These are phyloP conservation scores for Pterulicium gracile DNA, from an alignment of 1,284 basidiomycete genomes.

Conservation along the genomic window DNA sequence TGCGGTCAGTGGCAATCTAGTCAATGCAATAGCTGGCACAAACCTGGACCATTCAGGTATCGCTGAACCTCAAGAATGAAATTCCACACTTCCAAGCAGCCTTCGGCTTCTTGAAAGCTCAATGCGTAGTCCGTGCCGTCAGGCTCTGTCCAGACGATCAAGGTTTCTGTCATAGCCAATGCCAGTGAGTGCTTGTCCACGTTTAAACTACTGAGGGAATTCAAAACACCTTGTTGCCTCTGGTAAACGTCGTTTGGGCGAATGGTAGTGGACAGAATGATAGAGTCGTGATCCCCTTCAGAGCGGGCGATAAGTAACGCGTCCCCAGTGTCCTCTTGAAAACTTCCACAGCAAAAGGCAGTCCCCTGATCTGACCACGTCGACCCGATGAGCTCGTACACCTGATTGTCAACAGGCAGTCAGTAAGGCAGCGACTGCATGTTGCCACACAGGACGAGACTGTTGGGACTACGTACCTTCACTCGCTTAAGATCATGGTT, in stretches of 20 bases:
- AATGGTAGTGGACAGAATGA: constrained; percentile 67
- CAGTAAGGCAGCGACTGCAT: constrained; percentile 12
- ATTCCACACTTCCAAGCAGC: constrained; percentile 95
- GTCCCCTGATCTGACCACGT: constrained; percentile 92
- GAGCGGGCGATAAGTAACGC: constrained; percentile 80
- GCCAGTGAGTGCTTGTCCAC: constrained; percentile 2
- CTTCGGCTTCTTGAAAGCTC: constrained; percentile 94
- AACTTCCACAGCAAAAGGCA: constrained; percentile 85
- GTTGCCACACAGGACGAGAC: constrained; percentile 6
- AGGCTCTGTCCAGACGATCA: constrained; percentile 98
- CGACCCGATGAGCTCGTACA: constrained; percentile 84
- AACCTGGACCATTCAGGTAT: constrained; percentile 60
- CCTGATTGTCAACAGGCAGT: constrained; percentile 53
- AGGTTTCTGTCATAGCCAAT: constrained; percentile 55
- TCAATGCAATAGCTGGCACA: constrained; percentile 14
- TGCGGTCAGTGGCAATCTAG: constrained; percentile 10
- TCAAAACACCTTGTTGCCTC: constrained; percentile 74
- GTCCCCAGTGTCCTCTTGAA: constrained; percentile 67
- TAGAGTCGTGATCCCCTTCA: constrained; percentile 59
- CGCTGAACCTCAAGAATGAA: constrained; percentile 94
- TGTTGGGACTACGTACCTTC: constrained; percentile 24
- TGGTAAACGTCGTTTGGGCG: constrained; percentile 83
- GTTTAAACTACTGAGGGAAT: constrained; percentile 8
- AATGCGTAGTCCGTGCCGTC: constrained; percentile 92
- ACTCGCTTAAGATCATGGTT: constrained; percentile 40